Percentiles rank a stretch among this genome's conserved stretches.
Conservation (phyloP, 1,284 basidiomycete genomes). For the Ustilago nuda region DNA sequence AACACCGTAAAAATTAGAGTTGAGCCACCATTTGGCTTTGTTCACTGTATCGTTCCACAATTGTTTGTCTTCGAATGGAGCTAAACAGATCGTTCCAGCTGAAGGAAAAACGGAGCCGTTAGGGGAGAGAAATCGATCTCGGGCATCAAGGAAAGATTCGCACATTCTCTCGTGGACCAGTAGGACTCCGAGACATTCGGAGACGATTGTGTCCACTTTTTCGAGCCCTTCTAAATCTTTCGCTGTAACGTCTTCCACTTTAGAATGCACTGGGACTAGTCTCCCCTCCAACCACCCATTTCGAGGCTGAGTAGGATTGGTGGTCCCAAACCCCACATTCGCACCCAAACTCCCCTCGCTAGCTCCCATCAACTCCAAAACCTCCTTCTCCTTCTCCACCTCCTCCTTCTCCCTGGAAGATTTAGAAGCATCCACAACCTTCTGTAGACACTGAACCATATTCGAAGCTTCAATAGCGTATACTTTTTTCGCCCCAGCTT, state of each 20-base stretch:
- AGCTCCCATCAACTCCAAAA: conserved; percentile 42
- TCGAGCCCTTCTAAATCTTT: conserved; percentile 43
- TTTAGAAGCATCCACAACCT: conserved; percentile 65
- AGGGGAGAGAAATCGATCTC: conserved; percentile 71
- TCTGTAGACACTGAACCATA: conserved; percentile 71
- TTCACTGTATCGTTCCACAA: conserved; percentile 72
- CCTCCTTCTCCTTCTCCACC: conserved; percentile 46
- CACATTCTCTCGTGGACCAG: conserved; percentile 73
- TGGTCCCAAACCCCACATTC: conserved; percentile 14
- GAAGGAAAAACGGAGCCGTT: conserved; percentile 72
- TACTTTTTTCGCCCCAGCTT: conserved; percentile 72
- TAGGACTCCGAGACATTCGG: conserved; percentile 73
- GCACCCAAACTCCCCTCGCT: conserved; percentile 9
- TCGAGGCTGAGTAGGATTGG: conserved; percentile 27
- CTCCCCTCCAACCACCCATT: conserved; percentile 57
- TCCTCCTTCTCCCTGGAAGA: conserved; percentile 44
- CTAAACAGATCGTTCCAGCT: conserved; percentile 71
- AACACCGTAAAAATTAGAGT: conserved; percentile 65
- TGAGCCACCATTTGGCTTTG: conserved; percentile 69
- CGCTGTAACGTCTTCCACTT: conserved; percentile 63
- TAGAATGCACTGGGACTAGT: conserved; percentile 56
- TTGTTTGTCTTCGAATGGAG: conserved; percentile 71
- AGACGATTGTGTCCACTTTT: conserved; percentile 73
- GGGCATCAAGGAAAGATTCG: conserved; percentile 72
- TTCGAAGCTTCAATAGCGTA: conserved; percentile 72